phyloP scores from a whole-genome alignment of 495 filamentous ascomycete species.

The Podospora appendiculata region DNA sequence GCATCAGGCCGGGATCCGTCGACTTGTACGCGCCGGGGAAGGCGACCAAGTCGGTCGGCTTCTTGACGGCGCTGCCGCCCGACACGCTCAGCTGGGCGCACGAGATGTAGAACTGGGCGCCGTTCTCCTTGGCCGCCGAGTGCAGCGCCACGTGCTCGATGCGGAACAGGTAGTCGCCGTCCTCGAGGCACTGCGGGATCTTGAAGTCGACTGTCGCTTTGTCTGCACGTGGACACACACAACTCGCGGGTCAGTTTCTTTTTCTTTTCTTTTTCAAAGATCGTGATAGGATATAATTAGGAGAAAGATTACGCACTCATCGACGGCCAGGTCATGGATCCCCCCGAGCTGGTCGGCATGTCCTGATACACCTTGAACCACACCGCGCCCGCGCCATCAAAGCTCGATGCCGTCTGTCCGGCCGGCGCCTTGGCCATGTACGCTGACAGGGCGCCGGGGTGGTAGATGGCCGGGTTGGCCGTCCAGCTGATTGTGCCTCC shows the following conservation, averaged over 20 bases:
- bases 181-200: slow-evolving; percentile 4
- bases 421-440: slow-evolving; percentile 27
- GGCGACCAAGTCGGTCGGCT: slow-evolving; percentile 1
- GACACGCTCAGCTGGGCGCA: slow-evolving; percentile 7
- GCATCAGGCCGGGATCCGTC: slow-evolving; percentile 4
- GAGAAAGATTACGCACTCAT: not conserved
- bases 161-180: slow-evolving; percentile 5
- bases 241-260: not conserved
- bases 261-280: too few relatives aligned
- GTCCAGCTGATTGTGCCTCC: slow-evolving; percentile 36
- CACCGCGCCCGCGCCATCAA: slow-evolving; percentile 33
- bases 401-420: slow-evolving; percentile 31
- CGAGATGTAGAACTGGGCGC: slow-evolving; percentile 9
- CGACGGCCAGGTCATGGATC: not conserved
- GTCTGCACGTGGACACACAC: too few relatives aligned
- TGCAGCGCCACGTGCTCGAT: slow-evolving; percentile 7
- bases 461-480: slow-evolving; percentile 29
- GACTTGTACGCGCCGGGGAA: slow-evolving; percentile 3
- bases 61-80: not conserved
- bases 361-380: slow-evolving; percentile 30
- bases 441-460: slow-evolving; percentile 31
- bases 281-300: not conserved
- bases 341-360: slow-evolving; percentile 4
- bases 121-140: slow-evolving; percentile 1
- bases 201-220: slow-evolving; percentile 28